Percentiles rank a stretch among this genome's conserved stretches.
phyloP scores from a whole-genome alignment of 495 filamentous ascomycete species.

The Usnea hakonensis region DNA sequence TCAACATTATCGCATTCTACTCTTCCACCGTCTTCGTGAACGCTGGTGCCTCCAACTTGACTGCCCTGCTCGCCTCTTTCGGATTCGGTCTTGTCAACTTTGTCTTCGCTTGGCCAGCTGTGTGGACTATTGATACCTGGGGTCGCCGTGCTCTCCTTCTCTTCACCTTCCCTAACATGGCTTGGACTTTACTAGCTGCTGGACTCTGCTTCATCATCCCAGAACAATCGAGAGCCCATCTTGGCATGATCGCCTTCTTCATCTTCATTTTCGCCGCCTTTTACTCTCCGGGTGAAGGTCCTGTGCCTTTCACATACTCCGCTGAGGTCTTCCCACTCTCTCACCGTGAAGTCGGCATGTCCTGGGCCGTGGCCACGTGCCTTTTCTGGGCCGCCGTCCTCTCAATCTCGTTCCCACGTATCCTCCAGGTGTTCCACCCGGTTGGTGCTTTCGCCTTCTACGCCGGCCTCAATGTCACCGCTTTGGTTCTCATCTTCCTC shows the following conservation, averaged over 20 bases:
- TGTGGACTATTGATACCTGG: constrained; percentile 44
- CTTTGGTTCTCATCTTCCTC: constrained; percentile 63
- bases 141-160: constrained; percentile 44
- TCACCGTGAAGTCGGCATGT: constrained; percentile 69
- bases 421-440: constrained; percentile 50
- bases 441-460: constrained; percentile 52
- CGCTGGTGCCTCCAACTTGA: constrained; percentile 37
- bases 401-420: constrained; percentile 61
- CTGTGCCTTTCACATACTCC: constrained; percentile 66
- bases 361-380: constrained; percentile 64
- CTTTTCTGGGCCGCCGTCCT: constrained; percentile 69
- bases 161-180: constrained; percentile 47
- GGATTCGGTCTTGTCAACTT: constrained; percentile 54
- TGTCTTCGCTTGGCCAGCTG: constrained; percentile 47
- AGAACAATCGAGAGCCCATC: constrained; percentile 32
- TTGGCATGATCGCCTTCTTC: constrained; percentile 54
- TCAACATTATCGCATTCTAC: constrained; percentile 68
- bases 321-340: constrained; percentile 76
- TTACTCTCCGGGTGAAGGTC: constrained; percentile 64
- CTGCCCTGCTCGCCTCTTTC: constrained; percentile 46
- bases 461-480: constrained; percentile 60
- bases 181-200: constrained; percentile 40
- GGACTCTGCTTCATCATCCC: constrained; percentile 42
- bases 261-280: constrained; percentile 60
- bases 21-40: constrained; percentile 55